Conservation (phyloP, 176 grass and related monocot genomes). For the Phyllostachys edulis region DNA sequence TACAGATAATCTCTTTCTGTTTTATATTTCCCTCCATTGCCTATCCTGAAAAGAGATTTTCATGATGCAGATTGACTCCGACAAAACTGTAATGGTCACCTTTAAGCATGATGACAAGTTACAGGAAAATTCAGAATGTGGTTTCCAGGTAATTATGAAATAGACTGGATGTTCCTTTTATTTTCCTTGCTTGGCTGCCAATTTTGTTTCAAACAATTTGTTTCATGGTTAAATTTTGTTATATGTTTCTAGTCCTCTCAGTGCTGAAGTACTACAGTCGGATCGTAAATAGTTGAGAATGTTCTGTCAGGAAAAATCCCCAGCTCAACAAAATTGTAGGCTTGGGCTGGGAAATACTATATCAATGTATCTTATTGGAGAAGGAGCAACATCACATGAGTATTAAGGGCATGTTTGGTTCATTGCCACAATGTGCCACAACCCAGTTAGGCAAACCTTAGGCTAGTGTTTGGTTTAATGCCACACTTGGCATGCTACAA, state of each 20-base stretch:
- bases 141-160: constrained; percentile 68
- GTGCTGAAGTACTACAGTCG: not conserved
- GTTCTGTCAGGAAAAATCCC: not conserved
- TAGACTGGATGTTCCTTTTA: not conserved
- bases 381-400: not conserved
- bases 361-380: not conserved
- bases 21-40: not conserved
- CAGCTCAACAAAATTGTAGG: not conserved
- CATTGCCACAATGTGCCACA: too few relatives aligned
- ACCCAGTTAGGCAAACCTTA: too few relatives aligned
- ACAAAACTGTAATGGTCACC: constrained; percentile 94
- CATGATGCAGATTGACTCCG: constrained; percentile 71
- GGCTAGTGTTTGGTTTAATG: too few relatives aligned
- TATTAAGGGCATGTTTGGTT: not conserved
- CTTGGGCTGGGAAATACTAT: not conserved
- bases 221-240: not conserved
- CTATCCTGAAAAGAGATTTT: constrained; percentile 11
- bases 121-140: constrained; percentile 78
- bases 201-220: not conserved
- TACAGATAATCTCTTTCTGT: not conserved
- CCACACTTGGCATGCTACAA: too few relatives aligned
- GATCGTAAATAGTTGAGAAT: not conserved
- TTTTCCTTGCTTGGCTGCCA: not conserved
- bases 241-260: not conserved
- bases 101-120: constrained; percentile 97